phyloP scores from a whole-genome alignment of 176 grass and related monocot species.

The Areca catechu region DNA sequence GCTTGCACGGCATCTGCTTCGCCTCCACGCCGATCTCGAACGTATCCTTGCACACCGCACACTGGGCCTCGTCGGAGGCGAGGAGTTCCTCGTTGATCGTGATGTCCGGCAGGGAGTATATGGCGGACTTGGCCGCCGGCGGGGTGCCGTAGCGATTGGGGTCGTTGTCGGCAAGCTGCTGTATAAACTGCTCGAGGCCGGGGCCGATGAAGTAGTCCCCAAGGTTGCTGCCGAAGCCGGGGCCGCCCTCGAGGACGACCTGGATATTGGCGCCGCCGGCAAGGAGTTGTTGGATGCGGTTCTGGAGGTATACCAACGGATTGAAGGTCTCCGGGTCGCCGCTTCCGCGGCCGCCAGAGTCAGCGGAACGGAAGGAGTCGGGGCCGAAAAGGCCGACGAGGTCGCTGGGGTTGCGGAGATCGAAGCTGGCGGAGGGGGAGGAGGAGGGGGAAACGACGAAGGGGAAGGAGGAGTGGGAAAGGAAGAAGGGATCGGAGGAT shows the following conservation, averaged over 20 bases:
- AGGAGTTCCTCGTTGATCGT: constrained; percentile 49
- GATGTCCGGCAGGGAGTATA: constrained; percentile 48
- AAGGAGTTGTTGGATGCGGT: constrained; percentile 55
- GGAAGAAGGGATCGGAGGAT: constrained; percentile 14
- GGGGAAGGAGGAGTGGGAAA: constrained; percentile 24
- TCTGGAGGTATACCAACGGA: constrained; percentile 54
- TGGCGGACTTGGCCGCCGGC: constrained; percentile 58
- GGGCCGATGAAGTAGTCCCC: constrained; percentile 92
- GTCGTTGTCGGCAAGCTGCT: constrained; percentile 92
- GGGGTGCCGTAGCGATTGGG: constrained; percentile 81
- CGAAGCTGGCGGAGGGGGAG: constrained; percentile 45
- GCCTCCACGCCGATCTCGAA: constrained; percentile 67
- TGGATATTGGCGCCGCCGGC: constrained; percentile 69
- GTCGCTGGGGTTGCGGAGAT: constrained; percentile 38
- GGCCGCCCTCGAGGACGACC: constrained; percentile 58
- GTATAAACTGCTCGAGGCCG: constrained; percentile 82
- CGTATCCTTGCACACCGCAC: constrained; percentile 83
- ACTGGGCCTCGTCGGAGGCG: constrained; percentile 50
- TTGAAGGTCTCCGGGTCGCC: constrained; percentile 54
- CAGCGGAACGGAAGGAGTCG: too few species aligned
- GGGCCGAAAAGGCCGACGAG: not conserved
- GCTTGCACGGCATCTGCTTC: constrained; percentile 92
- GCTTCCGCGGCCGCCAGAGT: too few species aligned
- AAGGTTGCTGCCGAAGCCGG: constrained; percentile 36
- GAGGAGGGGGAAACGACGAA: constrained; percentile 25